These are phyloP conservation scores for Phalaenopsis aphrodite DNA, from an alignment of 106 monocot genomes.

Conservation along the genomic window DNA sequence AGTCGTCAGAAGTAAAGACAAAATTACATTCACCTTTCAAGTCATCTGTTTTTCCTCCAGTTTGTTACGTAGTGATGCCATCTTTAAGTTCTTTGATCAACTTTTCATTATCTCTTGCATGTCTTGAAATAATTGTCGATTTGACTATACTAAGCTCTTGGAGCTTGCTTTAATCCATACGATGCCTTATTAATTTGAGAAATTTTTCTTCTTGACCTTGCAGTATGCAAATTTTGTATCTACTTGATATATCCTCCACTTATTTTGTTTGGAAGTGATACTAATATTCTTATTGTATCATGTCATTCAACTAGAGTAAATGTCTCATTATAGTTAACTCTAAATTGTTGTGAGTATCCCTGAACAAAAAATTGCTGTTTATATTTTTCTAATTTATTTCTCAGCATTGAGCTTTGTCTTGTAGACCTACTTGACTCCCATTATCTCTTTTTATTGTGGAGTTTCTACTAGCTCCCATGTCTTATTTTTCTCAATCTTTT, in stretches of 20 bases:
- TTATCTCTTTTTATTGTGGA: background rate
- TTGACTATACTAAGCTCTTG: background rate
- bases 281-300: too few relatives aligned
- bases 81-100: too few relatives aligned
- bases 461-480: slow-evolving; percentile 1
- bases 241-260: too few relatives aligned
- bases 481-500: background rate
- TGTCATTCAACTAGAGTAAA: background rate
- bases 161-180: background rate
- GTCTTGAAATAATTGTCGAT: background rate
- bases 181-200: background rate
- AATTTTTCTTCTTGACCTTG: background rate
- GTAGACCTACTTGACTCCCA: background rate
- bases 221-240: too few relatives aligned
- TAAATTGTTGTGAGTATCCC: background rate
- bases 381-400: too few relatives aligned
- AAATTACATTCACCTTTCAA: too few relatives aligned
- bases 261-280: too few relatives aligned
- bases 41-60: too few relatives aligned
- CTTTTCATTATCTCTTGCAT: too few relatives aligned
- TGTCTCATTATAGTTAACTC: slow-evolving; percentile 1
- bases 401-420: background rate
- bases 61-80: too few relatives aligned
- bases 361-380: background rate
- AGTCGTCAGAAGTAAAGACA: too few relatives aligned